A percentile compares a stretch with the other conserved stretches of the same genome.
These are phyloP conservation scores for Lotmaria passim DNA, from an alignment of 208 protist genomes.

Conservation along the genomic window DNA sequence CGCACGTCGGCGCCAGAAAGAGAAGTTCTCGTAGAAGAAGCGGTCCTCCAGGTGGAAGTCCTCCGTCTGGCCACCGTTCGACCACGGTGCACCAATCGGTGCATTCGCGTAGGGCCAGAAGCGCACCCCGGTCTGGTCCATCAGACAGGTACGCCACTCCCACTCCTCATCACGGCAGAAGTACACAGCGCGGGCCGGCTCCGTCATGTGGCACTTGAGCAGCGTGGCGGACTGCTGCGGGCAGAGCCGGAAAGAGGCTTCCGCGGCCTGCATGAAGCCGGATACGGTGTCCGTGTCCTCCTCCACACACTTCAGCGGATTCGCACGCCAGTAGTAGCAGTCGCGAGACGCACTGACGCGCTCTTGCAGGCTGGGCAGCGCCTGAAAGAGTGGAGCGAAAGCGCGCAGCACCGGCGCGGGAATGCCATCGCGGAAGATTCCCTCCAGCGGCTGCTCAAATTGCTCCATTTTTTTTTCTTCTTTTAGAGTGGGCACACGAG, in stretches of 20 bases:
- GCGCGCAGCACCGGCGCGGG: conserved; percentile 88
- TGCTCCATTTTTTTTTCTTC: conserved; percentile 63
- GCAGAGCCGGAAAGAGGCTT: conserved; percentile 89
- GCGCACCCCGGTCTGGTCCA: conserved; percentile 90
- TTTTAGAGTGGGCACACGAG: neutral
- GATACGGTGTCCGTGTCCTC: conserved; percentile 83
- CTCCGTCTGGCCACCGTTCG: conserved; percentile 90
- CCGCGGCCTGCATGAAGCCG: conserved; percentile 87
- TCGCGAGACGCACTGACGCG: conserved; percentile 65
- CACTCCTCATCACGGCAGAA: conserved; percentile 93
- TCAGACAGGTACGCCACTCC: conserved; percentile 93
- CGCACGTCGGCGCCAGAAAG: conserved; percentile 81
- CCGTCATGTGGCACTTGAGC: conserved; percentile 93
- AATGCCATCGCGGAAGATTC: conserved; percentile 93
- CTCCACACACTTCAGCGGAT: conserved; percentile 84
- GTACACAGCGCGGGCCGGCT: conserved; percentile 86
- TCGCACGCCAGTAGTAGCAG: conserved; percentile 93
- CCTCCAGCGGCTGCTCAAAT: conserved; percentile 85
- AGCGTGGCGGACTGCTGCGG: conserved; percentile 90
- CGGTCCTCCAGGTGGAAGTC: conserved; percentile 92
- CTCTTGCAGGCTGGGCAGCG: conserved; percentile 78
- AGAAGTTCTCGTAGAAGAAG: conserved; percentile 91
- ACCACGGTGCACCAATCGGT: conserved; percentile 80
- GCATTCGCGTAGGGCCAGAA: conserved; percentile 93
- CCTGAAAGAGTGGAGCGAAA: conserved; percentile 89